Base-by-base conservation (phyloP, 2,329 filamentous ascomycete species). In the Aspergillus luchuensis region DNA sequence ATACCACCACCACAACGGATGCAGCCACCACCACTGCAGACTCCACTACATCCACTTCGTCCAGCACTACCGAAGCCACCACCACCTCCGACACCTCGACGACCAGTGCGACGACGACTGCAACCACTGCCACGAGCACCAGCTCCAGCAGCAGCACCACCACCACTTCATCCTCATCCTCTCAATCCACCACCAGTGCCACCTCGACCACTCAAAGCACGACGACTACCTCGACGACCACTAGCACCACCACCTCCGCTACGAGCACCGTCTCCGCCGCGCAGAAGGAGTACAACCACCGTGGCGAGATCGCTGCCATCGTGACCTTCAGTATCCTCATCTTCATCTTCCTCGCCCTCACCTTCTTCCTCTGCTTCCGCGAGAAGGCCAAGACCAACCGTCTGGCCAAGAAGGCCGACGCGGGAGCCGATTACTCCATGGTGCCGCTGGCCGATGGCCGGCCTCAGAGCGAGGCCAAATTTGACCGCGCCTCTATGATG, bases 401-500 rank as follows among this genome's bases (percentile, higher is more conserved):
- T 23, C 30, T 17, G 10, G 57, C 51, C 3, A 41, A 7, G 15
- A 39, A 45, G 23, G 51, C 52, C 4, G 43, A 39, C n/a, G 52
- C 52, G 3, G 30, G 36, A 13, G 50, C 57, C 7, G 30, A 50
- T 23, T 56, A 59, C n/a, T 56, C 57, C 2, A 56, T 59, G 52
- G 36, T 56, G 8, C 36, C 57, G 5, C 30, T 59, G 3, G 28
- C 25, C 3, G 51, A 59, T 6, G 33, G 23, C 1, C 41, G 36
- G 19, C 30, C 57, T 1, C 45, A 56, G 41, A 59, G 52, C 7
- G 33, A 41, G 5, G 45, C 48, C 15, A 59, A 59, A 2, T 56
- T 59, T 23, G 57, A 59, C 36, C 57, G 57, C 5, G 45, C 52
- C 5, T 59, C 57, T 8, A 36, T 59, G 36, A 59, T 59, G 57